Evolutionary conservation across 352 stramenopile genomes (phyloP).

Genomic region (Globisporangium viniferum): DNA sequence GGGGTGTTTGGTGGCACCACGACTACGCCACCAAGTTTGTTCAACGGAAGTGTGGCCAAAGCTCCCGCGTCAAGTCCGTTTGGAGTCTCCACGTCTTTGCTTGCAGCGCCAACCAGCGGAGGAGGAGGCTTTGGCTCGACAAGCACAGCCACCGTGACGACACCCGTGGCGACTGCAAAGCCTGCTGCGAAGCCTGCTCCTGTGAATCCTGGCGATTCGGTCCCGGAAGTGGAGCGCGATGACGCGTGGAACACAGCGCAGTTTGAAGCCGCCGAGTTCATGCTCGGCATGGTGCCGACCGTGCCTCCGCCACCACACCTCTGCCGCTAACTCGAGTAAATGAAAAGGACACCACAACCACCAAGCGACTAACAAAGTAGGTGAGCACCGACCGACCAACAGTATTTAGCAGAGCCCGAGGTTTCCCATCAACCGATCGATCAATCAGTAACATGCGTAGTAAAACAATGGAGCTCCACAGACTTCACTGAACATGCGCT

Average conservation of each 20-base stretch:
- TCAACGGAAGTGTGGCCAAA: neutral
- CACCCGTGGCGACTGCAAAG: conserved; percentile 7
- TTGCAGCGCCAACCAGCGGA: neutral
- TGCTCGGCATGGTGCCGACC: conserved; percentile 57
- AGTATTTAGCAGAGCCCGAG: neutral
- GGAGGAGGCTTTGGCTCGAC: neutral
- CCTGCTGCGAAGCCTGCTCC: neutral
- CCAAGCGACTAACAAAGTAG: no score
- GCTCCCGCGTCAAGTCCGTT: conserved; percentile 34
- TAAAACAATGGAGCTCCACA: no score
- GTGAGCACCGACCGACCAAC: no score
- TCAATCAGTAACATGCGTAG: no score
- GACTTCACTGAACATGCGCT: no score
- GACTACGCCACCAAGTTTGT: conserved; percentile 4
- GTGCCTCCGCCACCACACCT: conserved; percentile 53
- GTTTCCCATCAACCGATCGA: no score
- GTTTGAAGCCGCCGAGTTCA: conserved; percentile 51
- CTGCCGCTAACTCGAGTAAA: conserved; percentile 27
- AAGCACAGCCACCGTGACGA: conserved; percentile 6
- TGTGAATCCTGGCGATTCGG: neutral
- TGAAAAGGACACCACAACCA: no score
- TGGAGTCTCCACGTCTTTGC: conserved; percentile 10
- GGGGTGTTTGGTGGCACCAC: neutral
- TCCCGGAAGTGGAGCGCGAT: conserved; percentile 25
- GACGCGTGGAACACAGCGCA: conserved; percentile 64